Evolutionary conservation across 495 filamentous ascomycete genomes (phyloP).

Genomic region (Parathielavia hyrcaniae): DNA sequence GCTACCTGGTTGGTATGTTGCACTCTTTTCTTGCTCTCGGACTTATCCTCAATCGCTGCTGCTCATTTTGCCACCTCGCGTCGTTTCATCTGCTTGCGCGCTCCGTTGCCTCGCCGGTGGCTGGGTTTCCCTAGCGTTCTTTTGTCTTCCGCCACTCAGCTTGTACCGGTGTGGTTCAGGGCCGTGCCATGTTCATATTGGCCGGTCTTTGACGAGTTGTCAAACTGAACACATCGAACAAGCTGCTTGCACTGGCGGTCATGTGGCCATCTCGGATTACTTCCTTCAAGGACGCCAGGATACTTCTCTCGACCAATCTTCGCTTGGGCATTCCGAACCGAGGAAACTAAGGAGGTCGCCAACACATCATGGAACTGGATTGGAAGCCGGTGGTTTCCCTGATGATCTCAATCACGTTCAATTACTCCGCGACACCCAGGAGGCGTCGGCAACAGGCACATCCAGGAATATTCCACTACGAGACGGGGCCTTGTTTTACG

Average conservation of each 20-base stretch:
- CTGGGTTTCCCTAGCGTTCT: neutral
- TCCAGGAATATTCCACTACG: too few species aligned
- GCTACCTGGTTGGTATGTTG: slow-evolving; percentile 9
- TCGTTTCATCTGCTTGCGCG: neutral
- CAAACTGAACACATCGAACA: neutral
- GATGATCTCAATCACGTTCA: too few species aligned
- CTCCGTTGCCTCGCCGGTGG: neutral
- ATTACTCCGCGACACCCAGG: too few species aligned
- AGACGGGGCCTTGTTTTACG: too few species aligned
- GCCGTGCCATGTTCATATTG: neutral
- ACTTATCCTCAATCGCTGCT: neutral
- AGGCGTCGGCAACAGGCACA: too few species aligned
- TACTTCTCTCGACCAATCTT: too few species aligned
- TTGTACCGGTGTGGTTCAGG: neutral
- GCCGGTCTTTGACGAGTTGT: neutral
- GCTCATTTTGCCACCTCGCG: neutral
- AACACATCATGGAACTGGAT: too few species aligned
- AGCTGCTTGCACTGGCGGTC: neutral
- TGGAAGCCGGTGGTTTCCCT: too few species aligned
- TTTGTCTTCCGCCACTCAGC: neutral
- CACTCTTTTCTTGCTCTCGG: slow-evolving; percentile 9
- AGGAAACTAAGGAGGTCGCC: too few species aligned
- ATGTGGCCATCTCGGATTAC: neutral
- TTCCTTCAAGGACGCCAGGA: too few species aligned
- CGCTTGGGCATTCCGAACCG: too few species aligned